phyloP scores from a whole-genome alignment of 129 eudicot genomes.

The Solidago caesia region DNA sequence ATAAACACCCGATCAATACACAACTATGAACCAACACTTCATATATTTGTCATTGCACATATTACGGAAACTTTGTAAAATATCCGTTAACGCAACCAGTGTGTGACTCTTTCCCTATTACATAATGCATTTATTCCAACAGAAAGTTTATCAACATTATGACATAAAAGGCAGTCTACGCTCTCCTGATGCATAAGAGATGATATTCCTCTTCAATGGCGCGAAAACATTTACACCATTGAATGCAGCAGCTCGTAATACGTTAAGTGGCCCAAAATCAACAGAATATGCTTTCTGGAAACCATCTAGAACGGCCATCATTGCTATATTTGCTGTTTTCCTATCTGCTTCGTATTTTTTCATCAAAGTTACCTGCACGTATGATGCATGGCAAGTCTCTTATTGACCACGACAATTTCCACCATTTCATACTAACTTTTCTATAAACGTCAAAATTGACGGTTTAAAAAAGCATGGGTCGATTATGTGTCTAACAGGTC shows the following conservation, averaged over 20 bases:
- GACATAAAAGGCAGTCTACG: constrained; percentile 59
- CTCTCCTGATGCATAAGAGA: constrained; percentile 93
- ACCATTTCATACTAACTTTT: not conserved
- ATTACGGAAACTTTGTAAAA: not conserved
- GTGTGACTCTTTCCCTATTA: not conserved
- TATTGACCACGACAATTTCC: not conserved
- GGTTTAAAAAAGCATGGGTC: not conserved
- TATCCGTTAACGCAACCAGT: not conserved
- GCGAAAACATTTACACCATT: constrained; percentile 69
- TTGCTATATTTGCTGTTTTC: constrained; percentile 66
- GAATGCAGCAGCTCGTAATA: constrained; percentile 79
- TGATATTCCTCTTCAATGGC: constrained; percentile 73
- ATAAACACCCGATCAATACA: not conserved
- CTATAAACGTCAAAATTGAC: not conserved
- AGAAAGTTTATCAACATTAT: constrained; percentile 26
- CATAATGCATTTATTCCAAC: not conserved
- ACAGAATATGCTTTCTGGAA: constrained; percentile 88
- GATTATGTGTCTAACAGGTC: not conserved
- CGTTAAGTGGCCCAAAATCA: constrained; percentile 81
- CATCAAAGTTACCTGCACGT: constrained; percentile 57
- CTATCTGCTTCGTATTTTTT: constrained; percentile 78
- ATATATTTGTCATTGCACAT: not conserved
- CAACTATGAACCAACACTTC: not conserved
- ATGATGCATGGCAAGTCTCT: not conserved
- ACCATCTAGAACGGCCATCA: constrained; percentile 97